A percentile compares a stretch with the other conserved stretches of the same genome.
These are phyloP conservation scores for Rhynchospora tenuis DNA, from an alignment of 176 grass and related monocot species.

Conservation along the genomic window DNA sequence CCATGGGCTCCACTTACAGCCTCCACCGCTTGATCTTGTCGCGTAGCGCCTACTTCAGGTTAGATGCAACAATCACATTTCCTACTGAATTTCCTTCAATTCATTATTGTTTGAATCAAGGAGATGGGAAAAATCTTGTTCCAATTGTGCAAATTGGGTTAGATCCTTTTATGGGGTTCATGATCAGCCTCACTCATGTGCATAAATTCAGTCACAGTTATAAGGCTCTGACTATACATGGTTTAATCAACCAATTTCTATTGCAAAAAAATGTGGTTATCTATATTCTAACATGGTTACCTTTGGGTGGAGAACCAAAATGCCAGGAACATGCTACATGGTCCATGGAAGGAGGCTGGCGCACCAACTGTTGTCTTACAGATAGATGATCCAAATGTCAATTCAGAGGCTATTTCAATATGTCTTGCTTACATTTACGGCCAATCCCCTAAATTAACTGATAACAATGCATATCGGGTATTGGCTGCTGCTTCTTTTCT, in stretches of 20 bases:
- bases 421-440: slow-evolving; percentile 84
- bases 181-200: neutral
- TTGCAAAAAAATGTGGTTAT: slow-evolving; percentile 1
- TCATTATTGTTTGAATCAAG: neutral
- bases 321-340: slow-evolving; percentile 93
- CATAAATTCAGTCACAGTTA: neutral
- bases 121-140: neutral
- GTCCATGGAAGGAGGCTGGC: slow-evolving; percentile 94
- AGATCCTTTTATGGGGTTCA: neutral
- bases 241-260: too few species aligned
- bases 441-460: slow-evolving; percentile 79
- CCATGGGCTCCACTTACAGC: slow-evolving; percentile 75
- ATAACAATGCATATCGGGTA: slow-evolving; percentile 82
- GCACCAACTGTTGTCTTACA: slow-evolving; percentile 71
- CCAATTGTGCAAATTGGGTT: neutral
- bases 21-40: slow-evolving; percentile 97
- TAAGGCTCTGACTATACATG: neutral
- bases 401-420: slow-evolving; percentile 84
- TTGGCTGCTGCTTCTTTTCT: slow-evolving; percentile 94
- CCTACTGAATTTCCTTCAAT: neutral
- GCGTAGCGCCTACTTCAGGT: slow-evolving; percentile 97
- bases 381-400: slow-evolving; percentile 85
- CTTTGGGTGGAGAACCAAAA: slow-evolving; percentile 6
- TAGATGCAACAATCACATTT: neutral
- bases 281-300: neutral